These are phyloP conservation scores for Alloteropsis angusta DNA, from an alignment of 202 grass and related monocot species.

Conservation along the genomic window DNA sequence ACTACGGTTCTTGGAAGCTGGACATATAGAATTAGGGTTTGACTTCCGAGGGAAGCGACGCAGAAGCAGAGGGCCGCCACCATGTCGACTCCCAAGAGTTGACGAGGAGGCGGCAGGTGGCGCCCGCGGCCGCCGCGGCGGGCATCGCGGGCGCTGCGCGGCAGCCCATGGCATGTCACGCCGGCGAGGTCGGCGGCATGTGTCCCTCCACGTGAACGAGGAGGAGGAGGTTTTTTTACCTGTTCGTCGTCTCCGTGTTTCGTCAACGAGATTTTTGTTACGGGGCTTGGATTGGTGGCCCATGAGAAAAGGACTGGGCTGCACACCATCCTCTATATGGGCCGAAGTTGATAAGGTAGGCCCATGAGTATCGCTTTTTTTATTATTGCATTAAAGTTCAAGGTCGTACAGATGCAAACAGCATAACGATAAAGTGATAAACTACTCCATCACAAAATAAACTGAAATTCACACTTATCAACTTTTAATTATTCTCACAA, in stretches of 20 bases:
- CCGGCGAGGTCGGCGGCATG: constrained; percentile 32
- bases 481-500: background rate
- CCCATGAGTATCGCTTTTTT: too few relatives aligned
- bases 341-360: background rate
- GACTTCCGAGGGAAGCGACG: constrained; percentile 27
- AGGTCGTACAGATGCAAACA: too few relatives aligned
- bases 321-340: background rate
- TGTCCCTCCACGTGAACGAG: constrained; percentile 31
- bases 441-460: background rate
- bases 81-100: background rate
- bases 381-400: too few relatives aligned
- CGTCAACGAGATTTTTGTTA: background rate
- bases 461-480: background rate
- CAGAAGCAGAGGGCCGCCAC: constrained; percentile 22
- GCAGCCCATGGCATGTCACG: background rate
- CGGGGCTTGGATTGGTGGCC: background rate
- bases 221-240: background rate
- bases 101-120: constrained; percentile 24
- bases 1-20: background rate
- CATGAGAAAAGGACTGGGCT: background rate
- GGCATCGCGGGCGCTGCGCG: constrained; percentile 42
- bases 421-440: too few relatives aligned
- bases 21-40: constrained; percentile 28
- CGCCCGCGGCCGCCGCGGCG: constrained; percentile 36
- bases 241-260: background rate